phyloP scores from a whole-genome alignment of 257 asterid genomes.

The Paulownia fortunei region DNA sequence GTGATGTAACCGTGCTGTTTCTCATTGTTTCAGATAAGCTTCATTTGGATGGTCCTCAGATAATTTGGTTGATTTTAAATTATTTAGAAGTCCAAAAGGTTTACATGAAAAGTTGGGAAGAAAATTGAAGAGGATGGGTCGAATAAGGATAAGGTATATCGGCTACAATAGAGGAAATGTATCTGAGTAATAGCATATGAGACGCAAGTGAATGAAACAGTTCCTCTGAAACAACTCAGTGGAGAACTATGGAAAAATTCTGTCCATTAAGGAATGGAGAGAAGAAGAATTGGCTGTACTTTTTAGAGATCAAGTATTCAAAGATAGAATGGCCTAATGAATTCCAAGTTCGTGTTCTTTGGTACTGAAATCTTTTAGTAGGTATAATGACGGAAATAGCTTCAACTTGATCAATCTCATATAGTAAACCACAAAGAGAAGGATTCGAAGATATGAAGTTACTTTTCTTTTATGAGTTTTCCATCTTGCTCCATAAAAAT shows the following conservation, averaged over 20 bases:
- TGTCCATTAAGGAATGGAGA: background rate
- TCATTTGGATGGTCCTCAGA: background rate
- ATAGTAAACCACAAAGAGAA: background rate
- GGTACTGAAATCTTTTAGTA: background rate
- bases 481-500: too few species aligned
- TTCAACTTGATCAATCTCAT: background rate
- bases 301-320: background rate
- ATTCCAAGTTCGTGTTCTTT: too few species aligned
- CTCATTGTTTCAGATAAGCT: background rate
- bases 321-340: too few species aligned
- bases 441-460: background rate
- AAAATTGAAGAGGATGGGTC: background rate
- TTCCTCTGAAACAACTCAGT: background rate
- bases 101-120: background rate
- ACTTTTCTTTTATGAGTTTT: too few species aligned
- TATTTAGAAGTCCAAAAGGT: background rate
- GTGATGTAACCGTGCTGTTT: slow-evolving; percentile 1
- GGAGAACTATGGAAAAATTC: background rate
- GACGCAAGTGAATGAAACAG: background rate
- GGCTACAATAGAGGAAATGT: background rate
- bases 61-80: background rate
- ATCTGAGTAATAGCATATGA: background rate
- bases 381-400: background rate
- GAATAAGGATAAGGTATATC: background rate
- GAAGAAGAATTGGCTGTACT: background rate